These are phyloP conservation scores for Rutstroemia sp. DNA, from an alignment of 2,329 filamentous ascomycete genomes.

Conservation along the genomic window DNA sequence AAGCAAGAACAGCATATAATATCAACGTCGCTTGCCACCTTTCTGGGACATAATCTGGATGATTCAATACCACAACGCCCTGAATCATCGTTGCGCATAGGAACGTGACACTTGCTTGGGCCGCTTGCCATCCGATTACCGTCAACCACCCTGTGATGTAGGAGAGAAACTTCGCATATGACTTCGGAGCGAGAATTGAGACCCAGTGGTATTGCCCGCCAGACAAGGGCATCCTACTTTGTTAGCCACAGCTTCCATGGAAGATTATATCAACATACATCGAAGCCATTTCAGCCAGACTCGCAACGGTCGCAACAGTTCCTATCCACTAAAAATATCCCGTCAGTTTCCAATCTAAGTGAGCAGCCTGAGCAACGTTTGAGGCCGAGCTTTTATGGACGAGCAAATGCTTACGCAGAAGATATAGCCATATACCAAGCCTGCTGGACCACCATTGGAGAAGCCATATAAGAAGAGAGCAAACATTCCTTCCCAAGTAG, in stretches of 20 bases:
- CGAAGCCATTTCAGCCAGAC: constrained; percentile 21
- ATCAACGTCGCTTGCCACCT: constrained; percentile 37
- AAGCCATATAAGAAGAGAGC: constrained; percentile 16
- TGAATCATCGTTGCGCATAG: constrained; percentile 38
- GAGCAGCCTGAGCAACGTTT: too few relatives aligned
- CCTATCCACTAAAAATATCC: constrained; percentile 20
- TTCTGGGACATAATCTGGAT: constrained; percentile 30
- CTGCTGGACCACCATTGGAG: constrained; percentile 24
- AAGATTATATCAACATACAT: constrained; percentile 16
- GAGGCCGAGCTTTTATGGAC: too few relatives aligned
- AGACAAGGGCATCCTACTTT: constrained; percentile 40
- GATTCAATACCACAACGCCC: constrained; percentile 31
- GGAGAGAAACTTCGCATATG: constrained; percentile 43
- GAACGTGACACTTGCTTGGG: constrained; percentile 34
- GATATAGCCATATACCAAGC: constrained; percentile 34
- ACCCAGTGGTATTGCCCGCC: constrained; percentile 54
- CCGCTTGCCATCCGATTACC: constrained; percentile 38
- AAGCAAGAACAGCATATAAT: constrained; percentile 33
- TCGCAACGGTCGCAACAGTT: constrained; percentile 13
- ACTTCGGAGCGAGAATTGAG: constrained; percentile 41
- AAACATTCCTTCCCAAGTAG: constrained; percentile 35
- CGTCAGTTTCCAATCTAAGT: not conserved
- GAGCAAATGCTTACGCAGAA: constrained; percentile 12
- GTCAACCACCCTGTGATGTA: constrained; percentile 44
- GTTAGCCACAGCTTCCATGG: not conserved